These are phyloP conservation scores for Tuber calosporum DNA, from an alignment of 495 filamentous ascomycete species.

Conservation along the genomic window DNA sequence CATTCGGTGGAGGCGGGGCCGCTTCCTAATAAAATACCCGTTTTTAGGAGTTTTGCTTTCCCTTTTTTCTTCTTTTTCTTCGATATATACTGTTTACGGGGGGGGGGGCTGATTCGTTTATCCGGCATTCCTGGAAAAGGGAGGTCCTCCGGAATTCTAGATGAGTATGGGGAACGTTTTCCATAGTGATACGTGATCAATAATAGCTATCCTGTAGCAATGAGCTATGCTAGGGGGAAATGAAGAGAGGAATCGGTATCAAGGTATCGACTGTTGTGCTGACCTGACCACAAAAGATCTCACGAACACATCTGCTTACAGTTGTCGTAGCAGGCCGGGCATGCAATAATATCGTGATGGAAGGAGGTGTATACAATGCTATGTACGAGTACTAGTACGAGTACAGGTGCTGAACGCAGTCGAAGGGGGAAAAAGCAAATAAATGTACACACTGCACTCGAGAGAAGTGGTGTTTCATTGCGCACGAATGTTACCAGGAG, in stretches of 20 bases:
- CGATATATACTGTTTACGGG: background rate
- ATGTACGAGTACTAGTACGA: too few relatives aligned
- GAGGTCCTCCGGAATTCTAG: background rate
- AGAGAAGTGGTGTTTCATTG: background rate
- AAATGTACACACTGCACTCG: background rate
- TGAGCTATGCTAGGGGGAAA: background rate
- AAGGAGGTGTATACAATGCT: background rate
- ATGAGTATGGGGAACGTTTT: background rate
- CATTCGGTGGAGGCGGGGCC: background rate
- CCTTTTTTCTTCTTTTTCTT: background rate
- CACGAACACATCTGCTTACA: background rate
- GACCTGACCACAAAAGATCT: background rate
- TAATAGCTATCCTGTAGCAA: background rate
- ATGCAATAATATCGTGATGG: background rate
- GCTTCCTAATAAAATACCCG: background rate
- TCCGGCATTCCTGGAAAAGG: background rate
- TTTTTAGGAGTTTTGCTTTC: background rate
- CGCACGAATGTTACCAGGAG: background rate
- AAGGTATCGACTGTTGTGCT: background rate
- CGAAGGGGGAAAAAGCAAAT: background rate
- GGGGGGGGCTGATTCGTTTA: background rate
- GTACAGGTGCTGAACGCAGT: background rate
- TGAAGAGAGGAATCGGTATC: background rate
- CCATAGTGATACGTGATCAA: background rate
- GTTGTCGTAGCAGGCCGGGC: background rate